Evolutionary conservation across 2,329 filamentous ascomycete species (phyloP).

Genomic region (Leptoxyphium fumago): DNA sequence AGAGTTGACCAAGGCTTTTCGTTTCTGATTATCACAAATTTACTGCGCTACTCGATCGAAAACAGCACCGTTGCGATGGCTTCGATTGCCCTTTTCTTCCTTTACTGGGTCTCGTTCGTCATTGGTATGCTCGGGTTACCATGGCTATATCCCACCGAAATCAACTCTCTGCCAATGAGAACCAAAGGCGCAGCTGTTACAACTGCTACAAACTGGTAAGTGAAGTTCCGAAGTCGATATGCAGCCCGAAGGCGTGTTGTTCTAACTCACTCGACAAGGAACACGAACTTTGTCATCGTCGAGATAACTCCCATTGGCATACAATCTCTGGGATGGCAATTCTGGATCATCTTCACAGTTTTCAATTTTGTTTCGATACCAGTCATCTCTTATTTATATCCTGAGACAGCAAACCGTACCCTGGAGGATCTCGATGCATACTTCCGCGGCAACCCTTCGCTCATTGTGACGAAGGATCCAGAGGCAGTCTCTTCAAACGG

Average conservation of each 20-base stretch:
- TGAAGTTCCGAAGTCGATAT: too few relatives aligned
- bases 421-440: constrained; percentile 18
- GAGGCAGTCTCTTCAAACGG: constrained; percentile 32
- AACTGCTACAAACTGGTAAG: constrained; percentile 36
- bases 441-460: constrained; percentile 10
- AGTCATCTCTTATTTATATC: constrained; percentile 37
- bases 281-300: constrained; percentile 26
- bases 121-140: constrained; percentile 38
- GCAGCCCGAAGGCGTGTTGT: too few relatives aligned
- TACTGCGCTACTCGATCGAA: constrained; percentile 16
- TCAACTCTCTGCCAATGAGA: constrained; percentile 25
- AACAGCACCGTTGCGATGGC: constrained; percentile 1
- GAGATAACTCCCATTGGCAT: constrained; percentile 18
- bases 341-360: constrained; percentile 41
- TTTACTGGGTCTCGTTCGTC: constrained; percentile 40
- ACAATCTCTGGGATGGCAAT: constrained; percentile 36
- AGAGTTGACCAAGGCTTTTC: constrained; percentile 30
- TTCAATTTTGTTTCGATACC: constrained; percentile 39
- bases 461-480: constrained; percentile 32
- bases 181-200: constrained; percentile 34
- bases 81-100: constrained; percentile 22
- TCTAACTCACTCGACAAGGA: constrained; percentile 17
- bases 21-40: constrained; percentile 9
- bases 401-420: constrained; percentile 22
- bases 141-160: constrained; percentile 12